Conservation (phyloP, 805 yeast genomes). For the Kuraishia floccosa region DNA sequence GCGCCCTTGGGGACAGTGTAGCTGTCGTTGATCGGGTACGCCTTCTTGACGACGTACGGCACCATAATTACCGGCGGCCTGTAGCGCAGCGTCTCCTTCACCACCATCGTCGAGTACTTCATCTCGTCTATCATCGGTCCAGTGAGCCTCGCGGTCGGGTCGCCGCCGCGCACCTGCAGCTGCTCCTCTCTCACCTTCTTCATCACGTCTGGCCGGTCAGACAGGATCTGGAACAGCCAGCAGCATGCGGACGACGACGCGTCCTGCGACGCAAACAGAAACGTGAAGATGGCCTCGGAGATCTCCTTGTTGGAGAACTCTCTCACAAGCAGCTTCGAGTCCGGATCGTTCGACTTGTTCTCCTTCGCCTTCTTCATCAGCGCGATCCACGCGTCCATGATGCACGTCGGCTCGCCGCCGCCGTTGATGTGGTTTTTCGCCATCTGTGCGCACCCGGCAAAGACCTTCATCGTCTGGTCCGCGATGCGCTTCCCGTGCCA, state of each 20-base stretch:
- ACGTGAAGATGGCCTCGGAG: conserved; percentile 93
- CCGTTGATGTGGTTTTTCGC: conserved; percentile 71
- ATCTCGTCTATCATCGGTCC: conserved; percentile 74
- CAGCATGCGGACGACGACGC: conserved; percentile 96
- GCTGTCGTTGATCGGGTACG: conserved; percentile 70
- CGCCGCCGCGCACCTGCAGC: conserved; percentile 67
- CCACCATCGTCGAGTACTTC: conserved; percentile 84
- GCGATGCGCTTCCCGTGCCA: conserved; percentile 96
- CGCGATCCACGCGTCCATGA: conserved; percentile 91
- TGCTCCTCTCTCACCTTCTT: conserved; percentile 88
- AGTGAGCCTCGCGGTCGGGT: conserved; percentile 48
- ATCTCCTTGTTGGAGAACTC: conserved; percentile 86
- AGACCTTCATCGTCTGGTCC: conserved; percentile 86
- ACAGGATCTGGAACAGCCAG: conserved; percentile 94
- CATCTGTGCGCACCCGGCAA: conserved; percentile 79
- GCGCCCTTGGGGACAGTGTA: conserved; percentile 96
- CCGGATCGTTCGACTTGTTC: conserved; percentile 32
- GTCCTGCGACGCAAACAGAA: conserved; percentile 95
- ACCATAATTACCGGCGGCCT: conserved; percentile 99
- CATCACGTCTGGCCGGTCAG: conserved; percentile 90
- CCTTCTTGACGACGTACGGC: conserved; percentile 85
- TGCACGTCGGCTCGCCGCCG: conserved; percentile 76
- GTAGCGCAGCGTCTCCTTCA: conserved; percentile 84
- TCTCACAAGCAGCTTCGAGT: conserved; percentile 53
- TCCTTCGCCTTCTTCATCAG: conserved; percentile 69